Base-by-base conservation (phyloP, 306 rosid species). In the Citrullus colocynthis region DNA sequence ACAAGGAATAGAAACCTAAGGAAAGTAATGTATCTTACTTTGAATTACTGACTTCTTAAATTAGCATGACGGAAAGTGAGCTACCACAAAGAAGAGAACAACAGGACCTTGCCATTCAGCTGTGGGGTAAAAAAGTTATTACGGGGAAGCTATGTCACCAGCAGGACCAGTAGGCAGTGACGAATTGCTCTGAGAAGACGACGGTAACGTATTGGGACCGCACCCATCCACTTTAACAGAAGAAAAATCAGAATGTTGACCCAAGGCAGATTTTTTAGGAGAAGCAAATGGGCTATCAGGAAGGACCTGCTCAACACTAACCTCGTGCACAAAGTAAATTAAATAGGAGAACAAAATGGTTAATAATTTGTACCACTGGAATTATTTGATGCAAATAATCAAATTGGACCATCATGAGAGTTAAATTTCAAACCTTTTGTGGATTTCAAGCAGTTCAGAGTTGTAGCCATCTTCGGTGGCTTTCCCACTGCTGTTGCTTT, bases 281-380 rank as follows among this genome's bases (percentile, higher is more conserved):
- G 95, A 92, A 76, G 97, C 90, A 64, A 88, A 92, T 75, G 90
- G 91, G 81, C 84, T 92, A 58, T 92, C 97, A 5, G 96, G 97
- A 85, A 95, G 98, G 78, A 78, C 89, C 83, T 89, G 88, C 80
- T 87, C 98, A 76, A 85, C 79, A 83, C 90, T 95, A 86, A 80
- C 84, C 73, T 66, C 82, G 20, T n/a, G 63, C 15, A 42, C 32
- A 11, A 51, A 74, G 77, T 28, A 51, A 51, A 73, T 16, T 2
- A 48, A 18, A 28, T 15, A 72, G 37, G 56, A 72, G 60, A 72
- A 72, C 17, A 32, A 54, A 9, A 54, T 30, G 41, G 63, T 74
- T 15, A 74, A 74, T 34, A 34, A 20, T 14, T 44, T 14, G 32
- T 70, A 74, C 17, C 7, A 41, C 21, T 20, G 54, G 15, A 81